phyloP scores from a whole-genome alignment of 441 rosid species.

The Populus hybrid region DNA sequence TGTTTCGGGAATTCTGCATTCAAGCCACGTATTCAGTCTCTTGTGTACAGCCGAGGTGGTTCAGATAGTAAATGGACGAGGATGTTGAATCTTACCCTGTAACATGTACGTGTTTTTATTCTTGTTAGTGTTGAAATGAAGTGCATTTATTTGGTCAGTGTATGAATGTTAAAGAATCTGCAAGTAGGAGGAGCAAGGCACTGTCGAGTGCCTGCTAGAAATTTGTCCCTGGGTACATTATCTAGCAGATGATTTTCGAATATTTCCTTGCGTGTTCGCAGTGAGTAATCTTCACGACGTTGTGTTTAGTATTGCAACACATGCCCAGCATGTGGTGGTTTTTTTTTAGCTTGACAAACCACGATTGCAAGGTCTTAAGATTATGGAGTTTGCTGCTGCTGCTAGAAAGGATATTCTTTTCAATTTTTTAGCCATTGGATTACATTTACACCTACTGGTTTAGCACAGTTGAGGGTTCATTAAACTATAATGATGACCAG shows the following conservation, averaged over 20 bases:
- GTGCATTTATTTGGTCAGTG: not conserved
- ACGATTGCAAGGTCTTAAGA: not conserved
- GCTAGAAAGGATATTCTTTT: not conserved
- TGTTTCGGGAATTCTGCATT: not conserved
- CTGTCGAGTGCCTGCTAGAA: not conserved
- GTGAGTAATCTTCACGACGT: not conserved
- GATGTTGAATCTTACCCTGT: not conserved
- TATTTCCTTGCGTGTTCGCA: not conserved
- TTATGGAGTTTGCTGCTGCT: not conserved
- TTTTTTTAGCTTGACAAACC: not conserved
- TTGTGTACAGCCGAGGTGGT: slow-evolving; percentile 20
- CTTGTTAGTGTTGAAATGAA: not conserved
- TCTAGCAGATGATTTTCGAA: not conserved
- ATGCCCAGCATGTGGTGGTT: not conserved
- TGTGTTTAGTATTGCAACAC: not conserved
- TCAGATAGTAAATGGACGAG: slow-evolving; percentile 11
- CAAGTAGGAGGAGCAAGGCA: not conserved
- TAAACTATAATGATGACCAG: not conserved
- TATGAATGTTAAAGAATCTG: not conserved
- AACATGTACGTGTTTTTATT: not conserved
- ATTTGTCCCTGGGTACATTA: not conserved
- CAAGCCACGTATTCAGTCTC: not conserved
- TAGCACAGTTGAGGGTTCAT: not conserved
- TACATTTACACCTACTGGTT: not conserved
- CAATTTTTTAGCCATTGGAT: not conserved